Evolutionary conservation across 441 rosid genomes (phyloP).

Genomic region (Biscutella laevigata): DNA sequence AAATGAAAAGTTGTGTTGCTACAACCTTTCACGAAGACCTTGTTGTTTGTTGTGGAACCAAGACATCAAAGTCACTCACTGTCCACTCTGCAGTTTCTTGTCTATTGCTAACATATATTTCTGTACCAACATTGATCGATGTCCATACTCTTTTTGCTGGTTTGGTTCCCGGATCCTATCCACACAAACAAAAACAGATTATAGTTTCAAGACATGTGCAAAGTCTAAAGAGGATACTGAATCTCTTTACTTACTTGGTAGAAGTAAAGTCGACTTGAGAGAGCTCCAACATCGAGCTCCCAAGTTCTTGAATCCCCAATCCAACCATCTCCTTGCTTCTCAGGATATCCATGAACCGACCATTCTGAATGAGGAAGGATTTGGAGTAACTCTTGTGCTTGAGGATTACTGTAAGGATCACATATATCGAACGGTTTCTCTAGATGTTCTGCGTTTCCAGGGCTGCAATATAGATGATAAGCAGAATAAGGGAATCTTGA

Average conservation of each 20-base stretch:
- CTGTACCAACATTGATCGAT: slow-evolving; percentile 53
- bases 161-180: slow-evolving; percentile 58
- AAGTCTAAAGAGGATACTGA: no score
- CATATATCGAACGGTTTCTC: slow-evolving; percentile 57
- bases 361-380: slow-evolving; percentile 59
- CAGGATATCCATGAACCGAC: slow-evolving; percentile 62
- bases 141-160: slow-evolving; percentile 50
- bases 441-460: slow-evolving; percentile 48
- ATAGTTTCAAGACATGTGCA: neutral
- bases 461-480: slow-evolving; percentile 57
- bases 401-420: slow-evolving; percentile 70
- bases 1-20: slow-evolving; percentile 1
- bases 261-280: slow-evolving; percentile 56
- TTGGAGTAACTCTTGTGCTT: slow-evolving; percentile 61
- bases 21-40: neutral
- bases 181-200: neutral
- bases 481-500: slow-evolving; percentile 58
- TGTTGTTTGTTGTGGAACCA: slow-evolving; percentile 30
- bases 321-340: slow-evolving; percentile 61
- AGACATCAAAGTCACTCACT: slow-evolving; percentile 56
- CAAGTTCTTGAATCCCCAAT: slow-evolving; percentile 51
- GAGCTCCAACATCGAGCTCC: slow-evolving; percentile 60
- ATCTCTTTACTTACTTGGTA: slow-evolving; percentile 38
- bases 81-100: slow-evolving; percentile 61
- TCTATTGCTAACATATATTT: slow-evolving; percentile 44